Evolutionary conservation across 805 yeast genomes (phyloP), one percentile per base, ranked within the genome.

Genomic region (Cyberlindnera galapagoensis): DNA sequence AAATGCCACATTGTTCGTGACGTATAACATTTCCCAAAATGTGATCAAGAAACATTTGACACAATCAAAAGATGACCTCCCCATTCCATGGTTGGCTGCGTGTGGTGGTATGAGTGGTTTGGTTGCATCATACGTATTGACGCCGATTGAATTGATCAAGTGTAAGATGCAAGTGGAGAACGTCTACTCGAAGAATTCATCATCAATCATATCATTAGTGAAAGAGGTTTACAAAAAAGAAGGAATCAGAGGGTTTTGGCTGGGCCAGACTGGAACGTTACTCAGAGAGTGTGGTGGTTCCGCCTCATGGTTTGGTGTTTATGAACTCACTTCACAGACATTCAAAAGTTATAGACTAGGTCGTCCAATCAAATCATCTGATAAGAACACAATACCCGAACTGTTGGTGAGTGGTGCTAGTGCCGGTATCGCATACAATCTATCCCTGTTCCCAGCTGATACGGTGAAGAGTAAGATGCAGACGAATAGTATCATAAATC

Each of bases 221-320:
- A 40, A 42, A 23, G 54, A 60, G 4, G 65, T 82, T 0, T 47
- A 73, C 13, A 43, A 46, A 12, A 56, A 63, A 4, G 63, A 67
- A 11, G 96, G 97, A 0, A 6, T 84, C 0, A 26, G 44, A 8
- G 96, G 95, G 1, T 65, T 88, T 39, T 88, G 95, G 95, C 73
- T 73, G 41, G 97, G 97, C 2, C 87, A 87, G 44, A 62, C 76
- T 1, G 78, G 92, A 14, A 88, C 97, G 0, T 59, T 85, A 29
- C 42, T 83, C 3, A 69, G 97, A 47, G 97, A 88, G 53, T 69
- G 84, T 23, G 80, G 87, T 18, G 97, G 97, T 7, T 83, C 95
- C 2, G 84, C 94, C 4, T 78, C 90, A 2, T 88, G 97, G 97
- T 88, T 88, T 60, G 90, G 95, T 0, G 74, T 92, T 12, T 87